These are phyloP conservation scores for Penicillium hesseltinei DNA, from an alignment of 2,329 filamentous ascomycete genomes.

Conservation along the genomic window DNA sequence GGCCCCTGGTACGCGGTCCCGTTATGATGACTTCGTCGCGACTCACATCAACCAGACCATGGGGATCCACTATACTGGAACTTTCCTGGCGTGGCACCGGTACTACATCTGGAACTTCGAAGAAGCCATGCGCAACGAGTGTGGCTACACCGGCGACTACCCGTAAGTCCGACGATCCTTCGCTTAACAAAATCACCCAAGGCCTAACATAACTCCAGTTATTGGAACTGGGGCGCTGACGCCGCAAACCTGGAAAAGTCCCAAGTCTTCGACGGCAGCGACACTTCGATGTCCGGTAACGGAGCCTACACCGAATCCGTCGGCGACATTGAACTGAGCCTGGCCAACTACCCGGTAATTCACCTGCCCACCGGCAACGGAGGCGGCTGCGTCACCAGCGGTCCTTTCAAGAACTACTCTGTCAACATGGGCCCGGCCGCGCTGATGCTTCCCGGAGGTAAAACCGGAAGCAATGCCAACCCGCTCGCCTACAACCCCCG, in stretches of 20 bases:
- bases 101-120: conserved; percentile 36
- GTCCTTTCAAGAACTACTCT: conserved; percentile 38
- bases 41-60: conserved; percentile 51
- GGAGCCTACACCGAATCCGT: conserved; percentile 35
- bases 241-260: conserved; percentile 41
- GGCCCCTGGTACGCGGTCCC: conserved; percentile 46
- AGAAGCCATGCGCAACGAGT: conserved; percentile 33
- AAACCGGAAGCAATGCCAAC: conserved; percentile 8
- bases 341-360: conserved; percentile 35
- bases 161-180: conserved; percentile 20
- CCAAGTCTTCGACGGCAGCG: conserved; percentile 52
- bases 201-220: conserved; percentile 20
- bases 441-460: conserved; percentile 12
- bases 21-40: conserved; percentile 53
- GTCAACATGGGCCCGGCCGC: conserved; percentile 30
- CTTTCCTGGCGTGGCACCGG: conserved; percentile 38
- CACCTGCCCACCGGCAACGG: conserved; percentile 41
- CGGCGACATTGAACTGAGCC: conserved; percentile 21
- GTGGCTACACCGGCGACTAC: conserved; percentile 39
- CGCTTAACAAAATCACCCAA: background rate
- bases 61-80: conserved; percentile 42
- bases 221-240: conserved; percentile 50
- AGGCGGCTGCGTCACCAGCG: conserved; percentile 37
- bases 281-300: conserved; percentile 47
- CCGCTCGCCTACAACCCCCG: conserved; percentile 32